These are phyloP conservation scores for Rhododendron ovatum DNA, from an alignment of 148 eudicot species.

Conservation along the genomic window DNA sequence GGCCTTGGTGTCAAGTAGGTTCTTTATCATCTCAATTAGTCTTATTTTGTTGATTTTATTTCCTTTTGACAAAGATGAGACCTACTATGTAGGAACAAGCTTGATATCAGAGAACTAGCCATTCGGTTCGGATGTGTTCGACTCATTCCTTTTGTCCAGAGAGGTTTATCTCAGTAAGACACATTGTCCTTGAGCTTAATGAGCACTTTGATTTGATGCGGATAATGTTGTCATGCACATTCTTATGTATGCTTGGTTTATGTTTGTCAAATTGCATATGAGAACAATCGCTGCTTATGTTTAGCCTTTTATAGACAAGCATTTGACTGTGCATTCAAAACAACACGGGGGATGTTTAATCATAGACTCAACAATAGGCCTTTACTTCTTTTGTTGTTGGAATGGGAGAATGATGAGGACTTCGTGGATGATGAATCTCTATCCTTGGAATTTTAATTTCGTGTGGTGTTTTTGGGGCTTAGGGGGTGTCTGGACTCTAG, in stretches of 20 bases:
- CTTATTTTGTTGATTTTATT: not conserved
- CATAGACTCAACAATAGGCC: not conserved
- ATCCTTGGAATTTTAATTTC: not conserved
- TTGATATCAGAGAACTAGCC: slow-evolving; percentile 84
- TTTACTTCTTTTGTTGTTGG: not conserved
- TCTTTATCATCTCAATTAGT: not conserved
- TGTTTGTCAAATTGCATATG: slow-evolving; percentile 26
- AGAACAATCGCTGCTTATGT: not conserved
- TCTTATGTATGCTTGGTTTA: not conserved
- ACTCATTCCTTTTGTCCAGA: slow-evolving; percentile 79
- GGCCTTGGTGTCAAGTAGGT: slow-evolving; percentile 87
- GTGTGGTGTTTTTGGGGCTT: not conserved
- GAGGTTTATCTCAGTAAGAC: slow-evolving; percentile 73
- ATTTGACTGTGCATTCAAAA: not conserved
- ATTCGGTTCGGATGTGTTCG: slow-evolving; percentile 91
- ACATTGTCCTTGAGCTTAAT: not conserved
- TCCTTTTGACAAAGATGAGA: slow-evolving; percentile 4
- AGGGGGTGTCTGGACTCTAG: not conserved
- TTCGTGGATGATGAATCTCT: not conserved
- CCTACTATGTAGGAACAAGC: slow-evolving; percentile 51
- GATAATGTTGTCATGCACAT: not conserved
- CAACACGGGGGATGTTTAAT: not conserved
- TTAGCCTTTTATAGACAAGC: not conserved
- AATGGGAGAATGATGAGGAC: not conserved
- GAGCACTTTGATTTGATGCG: not conserved